Conservation (phyloP, 805 yeast species). For the Pichia manshurica region DNA sequence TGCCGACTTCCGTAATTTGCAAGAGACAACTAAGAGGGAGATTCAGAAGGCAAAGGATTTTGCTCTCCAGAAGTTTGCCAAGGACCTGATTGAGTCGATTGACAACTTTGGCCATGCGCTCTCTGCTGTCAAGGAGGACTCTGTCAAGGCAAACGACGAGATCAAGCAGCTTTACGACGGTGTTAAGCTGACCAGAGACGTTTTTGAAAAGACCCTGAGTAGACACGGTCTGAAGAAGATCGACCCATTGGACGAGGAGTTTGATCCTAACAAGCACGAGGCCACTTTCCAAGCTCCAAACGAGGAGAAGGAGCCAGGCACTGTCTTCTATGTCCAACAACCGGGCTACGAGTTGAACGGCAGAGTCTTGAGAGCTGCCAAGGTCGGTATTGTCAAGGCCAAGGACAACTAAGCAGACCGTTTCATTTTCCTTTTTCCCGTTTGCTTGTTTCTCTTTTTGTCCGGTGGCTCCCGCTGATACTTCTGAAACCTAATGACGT, state of each 20-base stretch:
- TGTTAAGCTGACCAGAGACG: slow-evolving; percentile 80
- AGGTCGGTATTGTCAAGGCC: slow-evolving; percentile 85
- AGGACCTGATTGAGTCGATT: slow-evolving; percentile 80
- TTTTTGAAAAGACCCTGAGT: slow-evolving; percentile 75
- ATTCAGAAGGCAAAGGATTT: slow-evolving; percentile 81
- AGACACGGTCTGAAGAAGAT: slow-evolving; percentile 77
- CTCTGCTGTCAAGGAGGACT: slow-evolving; percentile 60
- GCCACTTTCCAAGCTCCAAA: slow-evolving; percentile 86
- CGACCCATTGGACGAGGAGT: slow-evolving; percentile 76
- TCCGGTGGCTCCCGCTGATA: background rate
- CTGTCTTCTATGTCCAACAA: slow-evolving; percentile 90
- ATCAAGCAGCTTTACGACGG: slow-evolving; percentile 78
- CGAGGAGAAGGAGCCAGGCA: slow-evolving; percentile 85
- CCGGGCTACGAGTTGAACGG: slow-evolving; percentile 80
- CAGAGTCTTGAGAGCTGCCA: slow-evolving; percentile 90
- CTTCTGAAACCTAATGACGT: background rate
- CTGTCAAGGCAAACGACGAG: slow-evolving; percentile 52
- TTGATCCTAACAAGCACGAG: slow-evolving; percentile 90
- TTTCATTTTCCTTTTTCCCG: background rate
- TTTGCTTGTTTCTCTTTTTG: background rate
- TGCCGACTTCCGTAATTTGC: slow-evolving; percentile 90
- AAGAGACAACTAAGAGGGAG: slow-evolving; percentile 84
- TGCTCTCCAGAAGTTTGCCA: slow-evolving; percentile 88
- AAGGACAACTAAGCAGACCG: slow-evolving; percentile 19
- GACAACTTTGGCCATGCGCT: slow-evolving; percentile 89